phyloP scores from a whole-genome alignment of 768 basidiomycete species.

The Lentinula guzmanii region DNA sequence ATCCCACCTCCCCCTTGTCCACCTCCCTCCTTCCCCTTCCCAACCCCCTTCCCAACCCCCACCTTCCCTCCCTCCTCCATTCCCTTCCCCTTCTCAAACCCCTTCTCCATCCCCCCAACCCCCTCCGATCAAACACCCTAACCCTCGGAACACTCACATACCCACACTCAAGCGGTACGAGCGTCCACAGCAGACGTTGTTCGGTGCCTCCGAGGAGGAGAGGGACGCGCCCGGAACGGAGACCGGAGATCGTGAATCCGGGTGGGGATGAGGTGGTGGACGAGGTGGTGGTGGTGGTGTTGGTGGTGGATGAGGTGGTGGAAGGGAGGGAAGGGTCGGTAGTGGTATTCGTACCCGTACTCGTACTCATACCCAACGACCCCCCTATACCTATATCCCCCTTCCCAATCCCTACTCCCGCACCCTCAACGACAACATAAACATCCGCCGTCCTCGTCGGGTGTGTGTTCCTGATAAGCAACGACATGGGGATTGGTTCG shows the following conservation, averaged over 20 bases:
- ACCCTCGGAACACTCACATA: conserved; percentile 56
- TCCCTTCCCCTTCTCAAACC: too few species aligned
- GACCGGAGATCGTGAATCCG: conserved; percentile 82
- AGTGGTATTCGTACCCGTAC: too few species aligned
- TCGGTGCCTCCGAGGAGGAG: conserved; percentile 71
- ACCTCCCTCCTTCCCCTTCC: too few species aligned
- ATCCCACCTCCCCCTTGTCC: too few species aligned
- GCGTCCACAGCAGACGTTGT: conserved; percentile 56
- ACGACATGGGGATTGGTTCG: conserved; percentile 44
- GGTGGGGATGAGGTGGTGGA: conserved; percentile 22
- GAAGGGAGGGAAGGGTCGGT: too few species aligned
- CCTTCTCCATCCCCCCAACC: too few species aligned
- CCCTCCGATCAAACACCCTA: conserved; percentile 47
- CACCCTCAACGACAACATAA: conserved; percentile 38
- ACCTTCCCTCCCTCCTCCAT: too few species aligned
- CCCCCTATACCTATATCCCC: too few species aligned
- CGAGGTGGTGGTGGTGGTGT: too few species aligned
- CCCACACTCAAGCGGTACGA: conserved; percentile 75
- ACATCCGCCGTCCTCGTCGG: conserved; percentile 62
- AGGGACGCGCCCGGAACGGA: conserved; percentile 60
- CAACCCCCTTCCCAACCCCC: too few species aligned
- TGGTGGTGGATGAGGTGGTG: too few species aligned
- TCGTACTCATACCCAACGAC: too few species aligned
- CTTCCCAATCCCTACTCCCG: not conserved
- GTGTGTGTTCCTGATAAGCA: conserved; percentile 63